Conservation (phyloP, 352 stramenopile genomes). For the Pythium rhizo-oryzae region DNA sequence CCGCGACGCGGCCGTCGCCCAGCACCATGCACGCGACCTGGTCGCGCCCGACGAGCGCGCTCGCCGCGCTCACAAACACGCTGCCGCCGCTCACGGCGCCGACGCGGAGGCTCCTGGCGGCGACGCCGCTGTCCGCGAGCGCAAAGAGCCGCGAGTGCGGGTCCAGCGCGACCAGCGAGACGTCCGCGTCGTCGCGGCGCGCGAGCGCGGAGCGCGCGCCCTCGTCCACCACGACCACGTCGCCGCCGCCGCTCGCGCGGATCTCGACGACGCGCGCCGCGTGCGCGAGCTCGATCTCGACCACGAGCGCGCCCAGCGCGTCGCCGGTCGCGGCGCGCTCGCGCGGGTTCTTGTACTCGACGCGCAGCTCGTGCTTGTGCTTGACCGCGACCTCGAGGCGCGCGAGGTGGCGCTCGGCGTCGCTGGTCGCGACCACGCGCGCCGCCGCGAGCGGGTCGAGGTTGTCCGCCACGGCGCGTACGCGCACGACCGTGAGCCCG, state of each 20-base stretch:
- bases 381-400: background rate
- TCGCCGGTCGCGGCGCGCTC: too few relatives aligned
- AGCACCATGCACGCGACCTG: background rate
- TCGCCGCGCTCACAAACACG: background rate
- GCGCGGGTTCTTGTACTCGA: background rate
- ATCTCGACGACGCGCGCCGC: background rate
- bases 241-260: background rate
- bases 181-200: background rate
- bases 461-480: background rate
- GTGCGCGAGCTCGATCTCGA: slow-evolving; percentile 8
- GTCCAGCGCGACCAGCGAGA: background rate
- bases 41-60: background rate
- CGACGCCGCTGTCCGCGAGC: background rate
- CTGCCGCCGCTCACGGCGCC: slow-evolving; percentile 1
- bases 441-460: background rate
- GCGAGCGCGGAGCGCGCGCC: background rate
- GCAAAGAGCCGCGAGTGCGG: background rate
- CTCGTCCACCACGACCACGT: background rate
- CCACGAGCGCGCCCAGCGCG: slow-evolving; percentile 6
- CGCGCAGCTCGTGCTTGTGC: background rate
- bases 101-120: background rate
- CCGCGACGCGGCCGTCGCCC: slow-evolving; percentile 2
- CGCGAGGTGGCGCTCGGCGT: background rate
- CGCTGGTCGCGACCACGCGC: slow-evolving; percentile 11
- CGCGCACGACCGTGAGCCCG: slow-evolving; percentile 10